Percentiles rank a stretch among this genome's conserved stretches.
phyloP scores from a whole-genome alignment of 2,329 filamentous ascomycete genomes.

The Furcasterigmium sp. region DNA sequence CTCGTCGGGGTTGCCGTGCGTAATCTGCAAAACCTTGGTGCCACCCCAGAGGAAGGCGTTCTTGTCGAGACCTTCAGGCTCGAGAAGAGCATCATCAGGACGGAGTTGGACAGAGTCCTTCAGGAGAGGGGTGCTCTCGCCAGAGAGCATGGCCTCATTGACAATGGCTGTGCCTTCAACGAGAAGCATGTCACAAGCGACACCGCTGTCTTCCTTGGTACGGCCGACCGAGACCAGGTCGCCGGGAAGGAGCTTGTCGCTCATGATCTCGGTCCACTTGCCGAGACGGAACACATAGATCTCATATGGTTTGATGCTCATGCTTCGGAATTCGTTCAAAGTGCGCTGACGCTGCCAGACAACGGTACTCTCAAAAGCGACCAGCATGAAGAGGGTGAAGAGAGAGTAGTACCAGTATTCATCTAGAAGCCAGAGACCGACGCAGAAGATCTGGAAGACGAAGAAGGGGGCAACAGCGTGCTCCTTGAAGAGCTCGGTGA shows the following conservation, averaged over 20 bases:
- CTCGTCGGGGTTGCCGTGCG: conserved; percentile 75
- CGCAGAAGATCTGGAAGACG: conserved; percentile 98
- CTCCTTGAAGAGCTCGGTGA: conserved; percentile 94
- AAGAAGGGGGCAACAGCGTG: conserved; percentile 99
- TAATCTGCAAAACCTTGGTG: conserved; percentile 94
- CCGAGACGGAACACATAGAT: conserved; percentile 84
- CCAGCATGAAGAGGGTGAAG: conserved; percentile 97
- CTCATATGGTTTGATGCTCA: conserved; percentile 99
- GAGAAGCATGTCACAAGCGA: conserved; percentile 94
- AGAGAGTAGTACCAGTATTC: conserved; percentile 99
- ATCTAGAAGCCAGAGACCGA: conserved; percentile 96
- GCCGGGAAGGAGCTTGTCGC: conserved; percentile 87
- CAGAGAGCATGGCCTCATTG: conserved; percentile 98
- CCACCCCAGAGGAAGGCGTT: conserved; percentile 95
- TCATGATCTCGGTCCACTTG: conserved; percentile 83
- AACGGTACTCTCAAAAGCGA: conserved; percentile 95
- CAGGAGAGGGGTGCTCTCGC: conserved; percentile 91
- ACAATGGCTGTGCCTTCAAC: conserved; percentile 95
- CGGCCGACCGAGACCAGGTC: conserved; percentile 88
- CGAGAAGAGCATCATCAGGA: conserved; percentile 72
- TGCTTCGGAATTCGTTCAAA: conserved; percentile 91
- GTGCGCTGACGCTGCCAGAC: conserved; percentile 98
- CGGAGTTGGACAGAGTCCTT: conserved; percentile 95
- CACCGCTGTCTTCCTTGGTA: conserved; percentile 94
- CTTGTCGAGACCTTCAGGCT: conserved; percentile 91